Evolutionary conservation across 2,329 filamentous ascomycete species (phyloP), one percentile per base, ranked within the genome.

Genomic region (Didymella arachidicola): DNA sequence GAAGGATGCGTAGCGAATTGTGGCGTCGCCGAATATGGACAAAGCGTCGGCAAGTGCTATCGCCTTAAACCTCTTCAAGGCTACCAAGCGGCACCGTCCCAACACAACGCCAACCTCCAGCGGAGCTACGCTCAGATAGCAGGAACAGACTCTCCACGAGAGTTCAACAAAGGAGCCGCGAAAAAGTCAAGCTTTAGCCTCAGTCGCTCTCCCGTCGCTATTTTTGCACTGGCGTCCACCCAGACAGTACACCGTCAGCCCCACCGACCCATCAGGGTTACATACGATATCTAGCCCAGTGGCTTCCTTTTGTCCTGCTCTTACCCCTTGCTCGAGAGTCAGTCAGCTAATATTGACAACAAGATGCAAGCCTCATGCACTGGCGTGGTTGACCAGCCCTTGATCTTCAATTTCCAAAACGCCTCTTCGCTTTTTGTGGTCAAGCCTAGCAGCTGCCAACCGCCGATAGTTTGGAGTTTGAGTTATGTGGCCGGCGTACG

Each of bases 141-240:
- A 49, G 45, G 50, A 48, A 30, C 32, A 53, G 36, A 57, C 57
- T 49, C 46, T 25, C 54, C 16, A 26, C 26, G 25, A 43, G 18
- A 54, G 25, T 27, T 55, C 42, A 25, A 52, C 47, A 53, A 46
- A 38, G 30, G 54, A 57, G 54, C 57, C 51, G 51, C 55, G 46
- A 55, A 44, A 57, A 45, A 41, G 29, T 45, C 48, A 64, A 64
- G 59, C 59, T 59, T 63, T 57, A 53, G 52, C 57, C 52, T 64
- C 57, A 57, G 60, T 54, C 54, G 57, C 62, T 61, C 62, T 66
- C 63, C 62, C 62, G 57, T 59, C 50, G 39, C 63, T 66, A 64
- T 64, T 64, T 47, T 53, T 34, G 56, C 56, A 45, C 39, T 14
- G 56, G 14, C 44, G 49, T 53, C 44, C 57, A 56, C 36, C 53